Evolutionary conservation across 2,329 filamentous ascomycete species (phyloP).

Genomic region (Pseudogymnoascus sp.): DNA sequence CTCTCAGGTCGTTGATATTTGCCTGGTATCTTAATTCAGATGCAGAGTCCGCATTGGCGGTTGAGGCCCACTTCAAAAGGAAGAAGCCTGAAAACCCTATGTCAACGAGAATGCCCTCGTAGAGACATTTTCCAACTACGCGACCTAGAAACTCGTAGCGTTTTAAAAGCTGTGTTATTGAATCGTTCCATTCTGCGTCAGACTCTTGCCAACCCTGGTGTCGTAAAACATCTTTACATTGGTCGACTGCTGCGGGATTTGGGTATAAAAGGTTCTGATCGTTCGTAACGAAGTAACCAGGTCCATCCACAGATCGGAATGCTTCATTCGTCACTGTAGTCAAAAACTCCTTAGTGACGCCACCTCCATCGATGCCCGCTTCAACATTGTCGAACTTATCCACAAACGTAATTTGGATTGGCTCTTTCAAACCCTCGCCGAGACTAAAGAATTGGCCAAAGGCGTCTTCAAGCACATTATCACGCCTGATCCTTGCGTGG

Average conservation of each 20-base stretch:
- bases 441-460: conserved; percentile 76
- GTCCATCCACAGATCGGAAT: conserved; percentile 55
- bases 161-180: conserved; percentile 56
- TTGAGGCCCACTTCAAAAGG: conserved; percentile 86
- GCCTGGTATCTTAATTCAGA: conserved; percentile 72
- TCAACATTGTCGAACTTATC: conserved; percentile 82
- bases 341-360: conserved; percentile 95
- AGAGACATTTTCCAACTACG: conserved; percentile 91
- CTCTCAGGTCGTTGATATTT: conserved; percentile 89
- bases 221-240: conserved; percentile 54
- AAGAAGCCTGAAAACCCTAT: conserved; percentile 94
- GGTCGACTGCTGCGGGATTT: conserved; percentile 72
- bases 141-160: conserved; percentile 89
- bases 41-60: conserved; percentile 56
- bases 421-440: conserved; percentile 80
- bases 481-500: conserved; percentile 72
- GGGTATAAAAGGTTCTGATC: conserved; percentile 83
- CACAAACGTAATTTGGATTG: conserved; percentile 93
- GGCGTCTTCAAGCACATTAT: conserved; percentile 78
- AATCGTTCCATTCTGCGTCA: conserved; percentile 50
- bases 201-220: conserved; percentile 46
- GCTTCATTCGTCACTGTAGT: conserved; percentile 83
- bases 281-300: conserved; percentile 67
- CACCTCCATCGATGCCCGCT: conserved; percentile 92
- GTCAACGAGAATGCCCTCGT: conserved; percentile 92